A percentile compares a stretch with the other conserved stretches of the same genome.
Conservation (phyloP, 805 yeast genomes). For the Yamadazyma philogaea region DNA sequence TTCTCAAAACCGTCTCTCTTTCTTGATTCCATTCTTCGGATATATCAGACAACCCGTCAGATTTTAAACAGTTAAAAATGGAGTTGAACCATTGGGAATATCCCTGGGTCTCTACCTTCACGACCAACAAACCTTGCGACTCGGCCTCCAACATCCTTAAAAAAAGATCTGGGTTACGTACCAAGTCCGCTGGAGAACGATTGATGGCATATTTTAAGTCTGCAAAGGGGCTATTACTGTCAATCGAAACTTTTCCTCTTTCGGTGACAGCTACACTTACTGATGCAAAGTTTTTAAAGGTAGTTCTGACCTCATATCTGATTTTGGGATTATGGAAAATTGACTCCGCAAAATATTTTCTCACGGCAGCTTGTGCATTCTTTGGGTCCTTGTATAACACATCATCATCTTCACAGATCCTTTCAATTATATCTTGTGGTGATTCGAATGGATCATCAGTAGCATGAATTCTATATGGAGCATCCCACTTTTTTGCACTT, state of each 20-base stretch:
- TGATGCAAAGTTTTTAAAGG: constrained; percentile 59
- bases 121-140: constrained; percentile 62
- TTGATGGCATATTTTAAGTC: constrained; percentile 90
- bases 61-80: constrained; percentile 50
- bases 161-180: constrained; percentile 72
- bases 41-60: constrained; percentile 75
- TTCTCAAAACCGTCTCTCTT: constrained; percentile 62
- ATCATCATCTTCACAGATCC: constrained; percentile 42
- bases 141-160: constrained; percentile 93
- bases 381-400: constrained; percentile 54
- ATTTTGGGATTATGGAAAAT: constrained; percentile 77
- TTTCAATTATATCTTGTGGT: constrained; percentile 60
- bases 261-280: constrained; percentile 78
- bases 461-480: constrained; percentile 57
- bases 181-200: constrained; percentile 72
- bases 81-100: constrained; percentile 40
- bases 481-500: constrained; percentile 45
- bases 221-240: constrained; percentile 73
- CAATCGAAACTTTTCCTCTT: constrained; percentile 66
- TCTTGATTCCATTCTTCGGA: constrained; percentile 79
- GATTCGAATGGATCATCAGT: constrained; percentile 63
- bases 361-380: constrained; percentile 69
- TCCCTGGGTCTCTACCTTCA: constrained; percentile 56
- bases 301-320: constrained; percentile 64
- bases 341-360: constrained; percentile 74